Conservation (phyloP, 805 yeast species). For the Suhomyces emberorum region DNA sequence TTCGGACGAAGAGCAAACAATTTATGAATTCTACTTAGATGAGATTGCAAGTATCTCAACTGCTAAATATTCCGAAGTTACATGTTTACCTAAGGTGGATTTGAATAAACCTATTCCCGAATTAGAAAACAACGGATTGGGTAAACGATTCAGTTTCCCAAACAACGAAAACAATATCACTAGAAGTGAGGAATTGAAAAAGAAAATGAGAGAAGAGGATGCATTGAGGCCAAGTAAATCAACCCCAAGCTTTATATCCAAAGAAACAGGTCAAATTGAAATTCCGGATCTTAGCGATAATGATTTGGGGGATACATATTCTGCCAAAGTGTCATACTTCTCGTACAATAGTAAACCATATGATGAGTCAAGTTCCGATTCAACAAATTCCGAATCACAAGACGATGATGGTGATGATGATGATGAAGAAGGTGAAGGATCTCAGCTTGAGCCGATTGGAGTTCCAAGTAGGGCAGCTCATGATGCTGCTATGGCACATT, state of each 20-base stretch:
- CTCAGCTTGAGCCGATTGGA: conserved; percentile 33
- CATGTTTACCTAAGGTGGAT: conserved; percentile 4
- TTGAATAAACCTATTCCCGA: conserved; percentile 7
- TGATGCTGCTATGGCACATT: conserved; percentile 24
- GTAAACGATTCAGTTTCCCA: conserved; percentile 37
- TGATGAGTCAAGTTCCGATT: conserved; percentile 23
- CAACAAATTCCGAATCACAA: neutral
- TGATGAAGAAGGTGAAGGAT: conserved; percentile 1
- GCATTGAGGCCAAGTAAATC: conserved; percentile 8
- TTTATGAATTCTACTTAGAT: conserved; percentile 10
- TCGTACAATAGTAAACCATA: conserved; percentile 23
- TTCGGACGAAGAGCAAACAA: neutral
- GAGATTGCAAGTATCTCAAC: conserved; percentile 10
- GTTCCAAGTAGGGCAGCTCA: conserved; percentile 32
- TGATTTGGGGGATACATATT: conserved; percentile 9
- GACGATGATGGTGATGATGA: too few relatives aligned
- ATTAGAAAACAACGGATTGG: conserved; percentile 34
- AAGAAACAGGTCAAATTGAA: conserved; percentile 34
- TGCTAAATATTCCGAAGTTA: conserved; percentile 10
- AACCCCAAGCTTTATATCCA: conserved; percentile 7
- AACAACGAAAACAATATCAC: conserved; percentile 32
- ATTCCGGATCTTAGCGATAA: conserved; percentile 36
- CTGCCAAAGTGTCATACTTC: conserved; percentile 4
- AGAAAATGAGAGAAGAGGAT: neutral
- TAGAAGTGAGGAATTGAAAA: conserved; percentile 16